Evolutionary conservation across 352 stramenopile genomes (phyloP), one percentile per base, ranked within the genome.

Genomic region (Pythium vanterpoolii): DNA sequence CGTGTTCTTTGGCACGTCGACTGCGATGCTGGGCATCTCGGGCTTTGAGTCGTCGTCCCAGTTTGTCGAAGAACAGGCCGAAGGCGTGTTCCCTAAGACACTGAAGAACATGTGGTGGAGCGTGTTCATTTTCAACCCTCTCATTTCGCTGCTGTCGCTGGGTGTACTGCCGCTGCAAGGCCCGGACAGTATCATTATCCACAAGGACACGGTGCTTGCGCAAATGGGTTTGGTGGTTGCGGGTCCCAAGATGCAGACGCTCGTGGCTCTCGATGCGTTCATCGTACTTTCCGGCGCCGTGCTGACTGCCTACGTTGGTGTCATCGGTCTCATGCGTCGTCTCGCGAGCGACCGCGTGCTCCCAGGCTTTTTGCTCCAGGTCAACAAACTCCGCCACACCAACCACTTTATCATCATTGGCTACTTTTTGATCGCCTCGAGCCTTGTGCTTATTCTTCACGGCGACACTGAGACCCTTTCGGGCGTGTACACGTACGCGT

Each of bases 401-500:
- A 95, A 96, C 74, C 90, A 97, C 73, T 96, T 86, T 69, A 97
- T 96, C 52, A 96, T 96, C 60, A 75, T 97, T 36, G 77, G 85
- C 19, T 97, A 96, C 73, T 97, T 97, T 52, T 46, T 93, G 26
- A 77, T 97, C 31, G 76, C 81, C 13, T 91, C 91, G 18, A 96
- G 86, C 42, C 76, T 97, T 55, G 88, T 97, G 60, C 45, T 96
- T 28, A 87, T 97, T 45, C 77, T 97, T 45, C 74, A 97, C 47
- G 90, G 90, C 33, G 86, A 98, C 68, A 94, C 96, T 7, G 90
- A 82, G 63, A 96, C 89, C 27, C 79, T 98, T 13, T 94, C 85
- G 49, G 92, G 93, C 24, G 94, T 98, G 24, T 98, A 98, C 78
- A 97, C 88, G 45, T 97, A 97, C 71, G 88, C 93, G n/a, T 98